These are phyloP conservation scores for Dactylonectria macrodidyma DNA, from an alignment of 2,329 filamentous ascomycete species.

Conservation along the genomic window DNA sequence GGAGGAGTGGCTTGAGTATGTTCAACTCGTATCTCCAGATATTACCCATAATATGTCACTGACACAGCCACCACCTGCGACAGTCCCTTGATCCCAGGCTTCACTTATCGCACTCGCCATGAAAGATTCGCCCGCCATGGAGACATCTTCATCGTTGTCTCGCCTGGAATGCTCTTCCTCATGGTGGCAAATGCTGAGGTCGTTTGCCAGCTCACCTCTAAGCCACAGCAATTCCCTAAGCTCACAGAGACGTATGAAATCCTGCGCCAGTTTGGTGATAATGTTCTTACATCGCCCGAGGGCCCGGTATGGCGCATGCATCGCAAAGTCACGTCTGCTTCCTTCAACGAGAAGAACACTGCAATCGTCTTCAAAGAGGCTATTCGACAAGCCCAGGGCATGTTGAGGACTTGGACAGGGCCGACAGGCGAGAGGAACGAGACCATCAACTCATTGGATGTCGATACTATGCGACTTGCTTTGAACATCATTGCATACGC, in stretches of 20 bases:
- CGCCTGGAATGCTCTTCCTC: conserved; percentile 67
- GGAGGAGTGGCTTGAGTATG: conserved; percentile 73
- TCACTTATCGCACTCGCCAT: conserved; percentile 70
- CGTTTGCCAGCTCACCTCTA: conserved; percentile 75
- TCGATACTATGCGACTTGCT: conserved; percentile 75
- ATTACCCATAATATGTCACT: conserved; percentile 23
- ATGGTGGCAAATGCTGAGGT: conserved; percentile 75
- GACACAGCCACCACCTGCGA: not conserved
- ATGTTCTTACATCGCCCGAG: conserved; percentile 77
- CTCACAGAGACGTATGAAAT: conserved; percentile 54
- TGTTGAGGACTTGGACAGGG: conserved; percentile 72
- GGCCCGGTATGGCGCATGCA: conserved; percentile 80
- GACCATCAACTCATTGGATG: conserved; percentile 70
- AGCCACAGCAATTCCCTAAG: conserved; percentile 78
- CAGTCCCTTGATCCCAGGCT: conserved; percentile 72
- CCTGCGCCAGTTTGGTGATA: conserved; percentile 73
- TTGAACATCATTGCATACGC: conserved; percentile 75
- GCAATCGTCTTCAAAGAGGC: conserved; percentile 75
- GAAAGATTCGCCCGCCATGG: conserved; percentile 71
- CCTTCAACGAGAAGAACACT: conserved; percentile 85
- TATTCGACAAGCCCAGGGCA: conserved; percentile 72
- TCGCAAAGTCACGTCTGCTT: conserved; percentile 78
- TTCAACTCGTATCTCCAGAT: conserved; percentile 8
- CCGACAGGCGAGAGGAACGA: conserved; percentile 36
- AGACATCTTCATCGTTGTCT: conserved; percentile 76